These are phyloP conservation scores for Acer negundo DNA, from an alignment of 345 rosid species.

Conservation along the genomic window DNA sequence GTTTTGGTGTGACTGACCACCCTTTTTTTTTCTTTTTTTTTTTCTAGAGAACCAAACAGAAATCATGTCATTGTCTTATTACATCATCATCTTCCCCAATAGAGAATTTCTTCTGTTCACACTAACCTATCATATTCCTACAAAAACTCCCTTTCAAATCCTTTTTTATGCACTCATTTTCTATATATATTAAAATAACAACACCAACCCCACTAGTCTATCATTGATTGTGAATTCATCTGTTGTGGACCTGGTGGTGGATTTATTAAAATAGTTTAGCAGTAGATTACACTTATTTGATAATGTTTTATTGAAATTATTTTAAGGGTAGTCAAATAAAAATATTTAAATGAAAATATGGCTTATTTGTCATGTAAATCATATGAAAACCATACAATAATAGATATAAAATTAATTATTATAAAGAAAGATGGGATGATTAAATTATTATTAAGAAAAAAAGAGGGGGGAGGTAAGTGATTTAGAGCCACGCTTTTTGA, in stretches of 20 bases:
- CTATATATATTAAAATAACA: neutral
- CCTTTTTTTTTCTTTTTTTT: neutral
- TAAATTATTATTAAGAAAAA: too few species aligned
- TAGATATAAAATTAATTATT: too few species aligned
- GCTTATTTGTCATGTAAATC: too few species aligned
- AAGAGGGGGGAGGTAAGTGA: slow-evolving; percentile 10
- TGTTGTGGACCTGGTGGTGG: neutral
- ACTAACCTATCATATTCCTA: neutral
- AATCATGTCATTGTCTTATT: slow-evolving; percentile 14
- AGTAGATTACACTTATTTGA: too few species aligned
- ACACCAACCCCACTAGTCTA: neutral
- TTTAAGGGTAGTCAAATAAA: too few species aligned
- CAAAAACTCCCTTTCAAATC: slow-evolving; percentile 11
- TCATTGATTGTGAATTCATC: neutral
- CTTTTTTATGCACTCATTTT: slow-evolving; percentile 15
- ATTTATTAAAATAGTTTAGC: too few species aligned
- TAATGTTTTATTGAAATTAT: too few species aligned
- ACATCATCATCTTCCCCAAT: slow-evolving; percentile 17
- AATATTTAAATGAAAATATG: too few species aligned
- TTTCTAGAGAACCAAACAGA: slow-evolving; percentile 17
- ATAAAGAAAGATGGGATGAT: too few species aligned
- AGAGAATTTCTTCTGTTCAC: slow-evolving; percentile 7
- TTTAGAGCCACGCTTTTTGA: slow-evolving; percentile 37
- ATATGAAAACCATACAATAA: too few species aligned
- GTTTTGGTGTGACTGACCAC: neutral